phyloP scores from a whole-genome alignment of 148 eudicot species.

The Simmondsia chinensis region DNA sequence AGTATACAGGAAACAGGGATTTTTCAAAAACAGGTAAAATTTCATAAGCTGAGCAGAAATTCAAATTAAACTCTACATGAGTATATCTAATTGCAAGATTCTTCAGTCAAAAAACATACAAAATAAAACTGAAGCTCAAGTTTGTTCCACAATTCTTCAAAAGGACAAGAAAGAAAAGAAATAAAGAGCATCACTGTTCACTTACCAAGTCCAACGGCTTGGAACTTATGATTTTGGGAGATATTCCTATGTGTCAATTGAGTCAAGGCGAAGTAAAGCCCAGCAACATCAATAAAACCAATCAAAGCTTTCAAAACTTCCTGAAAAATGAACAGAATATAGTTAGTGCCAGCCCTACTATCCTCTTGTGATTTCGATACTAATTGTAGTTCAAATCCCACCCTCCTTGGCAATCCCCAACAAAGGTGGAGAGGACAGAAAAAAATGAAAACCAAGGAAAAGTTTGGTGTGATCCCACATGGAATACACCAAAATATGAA shows the following conservation, averaged over 20 bases:
- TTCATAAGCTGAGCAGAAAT: too few species aligned
- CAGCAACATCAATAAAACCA: constrained; percentile 95
- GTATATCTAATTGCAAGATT: too few species aligned
- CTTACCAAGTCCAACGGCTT: constrained; percentile 99
- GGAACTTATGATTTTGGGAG: constrained; percentile 96
- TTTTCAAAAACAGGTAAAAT: too few species aligned
- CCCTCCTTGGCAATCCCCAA: not conserved
- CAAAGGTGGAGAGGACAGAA: not conserved
- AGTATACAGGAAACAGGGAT: too few species aligned
- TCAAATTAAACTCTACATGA: too few species aligned
- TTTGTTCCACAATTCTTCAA: too few species aligned
- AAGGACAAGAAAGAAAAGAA: too few species aligned
- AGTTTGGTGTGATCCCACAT: not conserved
- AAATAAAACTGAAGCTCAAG: too few species aligned
- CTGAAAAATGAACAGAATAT: constrained; percentile 28
- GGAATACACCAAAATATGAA: not conserved
- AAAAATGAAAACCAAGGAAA: not conserved
- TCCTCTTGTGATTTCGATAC: too few species aligned
- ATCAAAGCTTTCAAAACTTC: constrained; percentile 82
- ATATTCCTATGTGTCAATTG: constrained; percentile 93
- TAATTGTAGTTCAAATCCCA: too few species aligned
- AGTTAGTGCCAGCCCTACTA: not conserved
- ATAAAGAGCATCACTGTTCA: too few species aligned
- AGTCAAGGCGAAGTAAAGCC: constrained; percentile 93
- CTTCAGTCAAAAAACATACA: too few species aligned